Evolutionary conservation across 2,329 filamentous ascomycete species (phyloP), one percentile per base, ranked within the genome.

Genomic region (Claviceps sp.): DNA sequence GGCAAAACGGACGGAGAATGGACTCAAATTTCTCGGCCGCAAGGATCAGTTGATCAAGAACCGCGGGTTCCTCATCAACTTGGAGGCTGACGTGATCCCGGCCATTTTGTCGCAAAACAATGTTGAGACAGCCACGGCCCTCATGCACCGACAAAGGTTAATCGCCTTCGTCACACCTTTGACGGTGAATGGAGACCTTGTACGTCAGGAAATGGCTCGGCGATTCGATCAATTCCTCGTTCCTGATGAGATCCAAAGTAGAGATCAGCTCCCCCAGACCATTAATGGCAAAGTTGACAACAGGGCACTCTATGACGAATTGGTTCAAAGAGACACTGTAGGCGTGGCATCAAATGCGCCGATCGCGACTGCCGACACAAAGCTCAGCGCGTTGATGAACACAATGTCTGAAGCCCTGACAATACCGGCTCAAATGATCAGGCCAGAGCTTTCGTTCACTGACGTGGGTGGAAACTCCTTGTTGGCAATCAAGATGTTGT

Each of bases 61-160:
- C 47, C 56, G 65, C 0, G 65, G 65, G 0, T 68, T 65, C 51
- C 51, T 68, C n/a, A 58, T 67, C 40, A 67, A 67, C 48, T 54
- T 68, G 2, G 64, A 67, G 20, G 50, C 53, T 1, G 61, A 68
- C 8, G 65, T 68, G 18, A 56, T 59, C 30, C 56, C 63, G 9
- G 57, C 57, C 13, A 37, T 67, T 18, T 50, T 58, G 22, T 40
- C 45, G 6, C 56, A 54, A 22, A 22, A 42, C n/a, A 38, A 47
- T 11, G 56, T 62, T 34, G 30, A 54, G 9, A 37, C 53, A 8
- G 60, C 60, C 38, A 47, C 54, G 16, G 59, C 62, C 18, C 51
- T 60, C 26, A 57, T 56, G 54, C 51, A 51, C 34, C 51, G 47
- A 26, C 26, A 50, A 11, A 51, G 49, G 43, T 55, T 62, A 11